Conservation (phyloP, 2,329 filamentous ascomycete species). For the Pseudogymnoascus sp. region DNA sequence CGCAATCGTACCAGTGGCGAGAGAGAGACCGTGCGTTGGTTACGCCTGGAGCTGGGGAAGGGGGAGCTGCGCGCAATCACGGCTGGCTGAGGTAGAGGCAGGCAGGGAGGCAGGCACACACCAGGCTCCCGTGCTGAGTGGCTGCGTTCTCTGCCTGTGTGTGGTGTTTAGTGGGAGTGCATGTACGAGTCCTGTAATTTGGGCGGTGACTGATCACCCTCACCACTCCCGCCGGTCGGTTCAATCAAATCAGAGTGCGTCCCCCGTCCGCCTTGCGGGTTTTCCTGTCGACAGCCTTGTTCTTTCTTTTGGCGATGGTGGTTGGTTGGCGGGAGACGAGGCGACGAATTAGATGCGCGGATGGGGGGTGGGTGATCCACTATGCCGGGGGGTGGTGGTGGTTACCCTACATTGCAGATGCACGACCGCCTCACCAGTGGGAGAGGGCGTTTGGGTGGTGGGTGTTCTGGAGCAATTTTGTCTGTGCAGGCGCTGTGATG, state of each 20-base stretch:
- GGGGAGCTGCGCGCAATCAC: neutral
- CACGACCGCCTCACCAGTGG: neutral
- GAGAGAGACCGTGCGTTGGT: no score
- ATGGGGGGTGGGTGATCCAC: neutral
- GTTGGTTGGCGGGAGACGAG: neutral
- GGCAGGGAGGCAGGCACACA: neutral
- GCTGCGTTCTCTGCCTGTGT: neutral
- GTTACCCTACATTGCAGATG: neutral
- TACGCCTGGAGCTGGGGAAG: no score
- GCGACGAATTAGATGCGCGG: neutral
- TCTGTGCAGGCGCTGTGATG: no score
- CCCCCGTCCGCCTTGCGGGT: neutral
- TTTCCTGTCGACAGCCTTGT: neutral
- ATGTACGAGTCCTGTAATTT: neutral
- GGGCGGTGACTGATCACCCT: neutral
- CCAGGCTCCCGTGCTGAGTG: no score
- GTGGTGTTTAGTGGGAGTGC: neutral
- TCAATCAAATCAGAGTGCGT: neutral
- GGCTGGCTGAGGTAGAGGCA: neutral
- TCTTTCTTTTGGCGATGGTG: neutral
- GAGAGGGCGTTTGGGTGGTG: neutral
- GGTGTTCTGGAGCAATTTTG: neutral
- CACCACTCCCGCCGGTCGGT: neutral
- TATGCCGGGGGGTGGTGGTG: no score
- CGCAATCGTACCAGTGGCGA: neutral